Evolutionary conservation across 108 stramenopile species (phyloP), one percentile per base, ranked within the genome.

Genomic region (Cyclotella kingstonii): DNA sequence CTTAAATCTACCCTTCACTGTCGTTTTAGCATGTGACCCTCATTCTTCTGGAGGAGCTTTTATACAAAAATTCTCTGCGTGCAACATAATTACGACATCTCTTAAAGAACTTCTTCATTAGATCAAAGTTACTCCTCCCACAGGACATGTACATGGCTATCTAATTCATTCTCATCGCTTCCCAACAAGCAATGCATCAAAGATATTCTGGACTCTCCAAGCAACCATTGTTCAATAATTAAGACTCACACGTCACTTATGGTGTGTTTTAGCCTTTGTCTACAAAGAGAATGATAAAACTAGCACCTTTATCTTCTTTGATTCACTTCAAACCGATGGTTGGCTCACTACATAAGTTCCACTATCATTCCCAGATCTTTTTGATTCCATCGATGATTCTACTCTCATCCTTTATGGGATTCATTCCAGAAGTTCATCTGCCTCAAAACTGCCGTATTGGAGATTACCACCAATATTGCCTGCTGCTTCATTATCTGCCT

Each of bases 1-100:
- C n/a, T n/a, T n/a, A n/a, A n/a, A 36, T 11, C 36, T 36, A 9
- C 36, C 36, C 11, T 36, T 36, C 11, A 36, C 7, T 11, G 36
- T 36, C 36, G 36, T 36, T 11, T 36, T 36, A 11, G 36, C 36
- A 9, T 36, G 36, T 21, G 54, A 55, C 35, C 54, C 54, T 15
- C 17, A 3, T 10, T 14, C n/a, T 1, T 14, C 30, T 2, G 54
- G 54, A 1, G 36, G 54, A 5, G 4, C 54, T 21, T 21, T 55
- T 18, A 22, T 55, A 17, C 30, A 17, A 2, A 38, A 55, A 55
- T 38, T 55, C 9, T 22, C 35, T 2, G 9, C 7, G 2, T 38
- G 35, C 21, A n/a, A 2, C 3, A 4, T 7, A 2, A 55, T 55
- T 3, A 18, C 40, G 1, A 14, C 12, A 21, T 4, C 19, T 14